Conservation (phyloP, 2,329 filamentous ascomycete genomes). For the Geosmithia morbida region DNA sequence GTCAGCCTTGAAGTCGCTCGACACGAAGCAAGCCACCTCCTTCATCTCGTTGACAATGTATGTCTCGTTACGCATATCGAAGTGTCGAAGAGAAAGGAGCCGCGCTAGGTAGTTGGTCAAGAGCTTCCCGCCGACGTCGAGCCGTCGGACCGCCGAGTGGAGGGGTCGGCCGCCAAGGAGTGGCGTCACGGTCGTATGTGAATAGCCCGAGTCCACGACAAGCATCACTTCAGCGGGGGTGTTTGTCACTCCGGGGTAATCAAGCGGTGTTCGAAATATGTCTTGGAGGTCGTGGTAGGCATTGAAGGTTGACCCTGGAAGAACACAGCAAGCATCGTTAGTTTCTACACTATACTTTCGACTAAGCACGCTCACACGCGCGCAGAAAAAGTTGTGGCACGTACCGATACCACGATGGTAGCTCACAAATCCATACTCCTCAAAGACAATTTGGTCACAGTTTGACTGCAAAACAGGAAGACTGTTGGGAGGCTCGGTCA, state of each 20-base stretch:
- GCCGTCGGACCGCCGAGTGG: slow-evolving; percentile 65
- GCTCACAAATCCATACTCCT: slow-evolving; percentile 85
- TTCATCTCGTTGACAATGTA: slow-evolving; percentile 95
- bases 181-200: slow-evolving; percentile 81
- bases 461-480: slow-evolving; percentile 72
- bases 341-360: slow-evolving; percentile 2
- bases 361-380: neutral
- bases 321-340: neutral
- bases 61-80: slow-evolving; percentile 89
- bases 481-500: slow-evolving; percentile 77
- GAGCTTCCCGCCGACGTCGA: slow-evolving; percentile 86
- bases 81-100: slow-evolving; percentile 77
- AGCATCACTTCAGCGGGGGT: slow-evolving; percentile 68
- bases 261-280: slow-evolving; percentile 47
- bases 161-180: slow-evolving; percentile 68
- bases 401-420: slow-evolving; percentile 64
- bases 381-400: slow-evolving; percentile 5
- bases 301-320: slow-evolving; percentile 57
- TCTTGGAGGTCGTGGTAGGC: slow-evolving; percentile 67
- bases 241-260: slow-evolving; percentile 22
- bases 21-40: slow-evolving; percentile 75
- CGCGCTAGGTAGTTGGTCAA: slow-evolving; percentile 88
- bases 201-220: slow-evolving; percentile 83
- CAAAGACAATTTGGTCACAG: slow-evolving; percentile 93
- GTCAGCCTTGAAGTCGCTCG: slow-evolving; percentile 59